A percentile compares a stretch with the other conserved stretches of the same genome.
These are phyloP conservation scores for Thelephora terrestris DNA, from an alignment of 1,284 basidiomycete species.

Conservation along the genomic window DNA sequence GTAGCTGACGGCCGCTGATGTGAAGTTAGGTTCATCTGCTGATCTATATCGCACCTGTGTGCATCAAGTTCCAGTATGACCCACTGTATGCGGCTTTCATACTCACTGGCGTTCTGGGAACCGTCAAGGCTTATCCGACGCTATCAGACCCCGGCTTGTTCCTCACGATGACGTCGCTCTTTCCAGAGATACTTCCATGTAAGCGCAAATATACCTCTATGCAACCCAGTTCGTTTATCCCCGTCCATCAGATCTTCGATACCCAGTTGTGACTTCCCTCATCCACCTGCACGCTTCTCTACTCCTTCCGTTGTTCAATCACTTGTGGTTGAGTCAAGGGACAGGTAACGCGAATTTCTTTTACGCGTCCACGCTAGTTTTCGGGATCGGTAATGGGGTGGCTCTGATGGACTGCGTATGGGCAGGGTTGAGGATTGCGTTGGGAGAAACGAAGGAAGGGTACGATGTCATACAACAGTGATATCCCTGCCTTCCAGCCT, in stretches of 20 bases:
- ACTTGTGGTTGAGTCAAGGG: slow-evolving; percentile 86
- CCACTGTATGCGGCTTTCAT: slow-evolving; percentile 75
- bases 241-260: slow-evolving; percentile 58
- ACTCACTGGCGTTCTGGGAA: slow-evolving; percentile 68
- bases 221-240: background rate
- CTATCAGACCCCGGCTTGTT: slow-evolving; percentile 86
- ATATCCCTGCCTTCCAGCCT: background rate
- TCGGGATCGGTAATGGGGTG: slow-evolving; percentile 81
- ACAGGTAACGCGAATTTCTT: slow-evolving; percentile 99
- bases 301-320: slow-evolving; percentile 85
- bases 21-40: slow-evolving; percentile 63
- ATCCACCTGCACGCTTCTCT: slow-evolving; percentile 80
- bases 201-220: slow-evolving; percentile 22
- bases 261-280: slow-evolving; percentile 80
- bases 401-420: slow-evolving; percentile 75
- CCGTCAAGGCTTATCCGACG: slow-evolving; percentile 90
- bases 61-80: slow-evolving; percentile 84
- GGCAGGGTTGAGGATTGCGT: slow-evolving; percentile 64
- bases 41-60: slow-evolving; percentile 79
- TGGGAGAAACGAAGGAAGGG: slow-evolving; percentile 45
- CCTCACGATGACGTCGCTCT: slow-evolving; percentile 69
- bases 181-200: slow-evolving; percentile 82
- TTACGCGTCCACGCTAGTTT: slow-evolving; percentile 92
- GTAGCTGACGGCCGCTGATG: background rate
- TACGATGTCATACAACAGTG: slow-evolving; percentile 52